Evolutionary conservation across 2,329 filamentous ascomycete genomes (phyloP).

Genomic region (Penicillium palitans): DNA sequence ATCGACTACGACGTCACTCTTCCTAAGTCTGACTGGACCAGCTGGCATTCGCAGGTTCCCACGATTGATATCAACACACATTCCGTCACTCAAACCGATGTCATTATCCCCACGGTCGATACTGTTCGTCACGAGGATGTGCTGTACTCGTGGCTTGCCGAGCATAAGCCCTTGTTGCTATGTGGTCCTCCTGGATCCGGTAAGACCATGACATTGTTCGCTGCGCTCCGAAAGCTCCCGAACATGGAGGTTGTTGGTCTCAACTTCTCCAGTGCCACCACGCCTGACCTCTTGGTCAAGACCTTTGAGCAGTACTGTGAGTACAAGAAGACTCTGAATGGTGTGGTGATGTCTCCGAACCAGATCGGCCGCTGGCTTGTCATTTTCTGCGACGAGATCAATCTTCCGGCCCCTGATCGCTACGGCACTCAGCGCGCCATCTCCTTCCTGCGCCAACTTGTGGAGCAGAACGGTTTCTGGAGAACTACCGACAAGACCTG

Average conservation of each 20-base stretch:
- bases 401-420: conserved; percentile 93
- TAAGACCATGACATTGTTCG: conserved; percentile 99
- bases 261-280: conserved; percentile 98
- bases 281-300: conserved; percentile 95
- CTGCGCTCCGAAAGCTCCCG: conserved; percentile 89
- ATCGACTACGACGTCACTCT: conserved; percentile 94
- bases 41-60: conserved; percentile 94
- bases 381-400: conserved; percentile 99
- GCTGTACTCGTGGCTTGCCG: conserved; percentile 98
- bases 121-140: conserved; percentile 98
- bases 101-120: conserved; percentile 96
- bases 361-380: conserved; percentile 98
- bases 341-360: conserved; percentile 89
- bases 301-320: conserved; percentile 99
- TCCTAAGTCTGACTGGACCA: conserved; percentile 82
- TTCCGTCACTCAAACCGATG: conserved; percentile 94
- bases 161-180: conserved; percentile 94
- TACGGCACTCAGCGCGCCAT: conserved; percentile 98
- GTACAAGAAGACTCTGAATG: conserved; percentile 97
- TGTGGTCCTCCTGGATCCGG: conserved; percentile 97
- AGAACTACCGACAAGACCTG: conserved; percentile 94
- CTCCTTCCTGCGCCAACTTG: conserved; percentile 92
- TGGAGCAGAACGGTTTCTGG: conserved; percentile 99
- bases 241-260: conserved; percentile 99
- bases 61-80: conserved; percentile 97